phyloP scores from a whole-genome alignment of 768 basidiomycete species.

The Pisolithus microcarpus region DNA sequence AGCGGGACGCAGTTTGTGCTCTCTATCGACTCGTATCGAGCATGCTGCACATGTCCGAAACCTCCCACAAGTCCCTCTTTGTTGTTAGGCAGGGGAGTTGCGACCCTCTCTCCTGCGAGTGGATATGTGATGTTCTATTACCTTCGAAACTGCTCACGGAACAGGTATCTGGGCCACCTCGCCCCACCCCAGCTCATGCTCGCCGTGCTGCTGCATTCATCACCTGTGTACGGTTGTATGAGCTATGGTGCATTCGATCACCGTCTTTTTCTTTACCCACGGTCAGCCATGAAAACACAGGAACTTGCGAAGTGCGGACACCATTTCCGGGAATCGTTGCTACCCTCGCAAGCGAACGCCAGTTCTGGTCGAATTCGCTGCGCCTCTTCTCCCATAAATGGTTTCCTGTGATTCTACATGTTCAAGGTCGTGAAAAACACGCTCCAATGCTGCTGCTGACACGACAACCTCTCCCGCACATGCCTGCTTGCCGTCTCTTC shows the following conservation, averaged over 20 bases:
- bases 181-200: constrained; percentile 43
- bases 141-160: constrained; percentile 37
- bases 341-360: constrained; percentile 55
- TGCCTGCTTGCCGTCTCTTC: constrained; percentile 55
- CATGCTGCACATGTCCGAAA: constrained; percentile 7
- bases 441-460: constrained; percentile 63
- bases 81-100: constrained; percentile 17
- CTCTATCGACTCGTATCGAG: constrained; percentile 45
- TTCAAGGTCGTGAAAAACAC: constrained; percentile 29
- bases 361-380: constrained; percentile 55
- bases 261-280: constrained; percentile 31
- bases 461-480: constrained; percentile 52
- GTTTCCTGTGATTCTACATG: constrained; percentile 36
- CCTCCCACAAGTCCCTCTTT: constrained; percentile 12
- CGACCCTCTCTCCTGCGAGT: constrained; percentile 16
- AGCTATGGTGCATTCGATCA: constrained; percentile 47
- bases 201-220: constrained; percentile 53
- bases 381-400: constrained; percentile 15
- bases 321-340: constrained; percentile 38
- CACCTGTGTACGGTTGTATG: constrained; percentile 45
- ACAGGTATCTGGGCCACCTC: constrained; percentile 38
- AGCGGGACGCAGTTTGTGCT: constrained; percentile 49
- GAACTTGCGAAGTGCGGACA: constrained; percentile 17
- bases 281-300: constrained; percentile 2
- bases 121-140: constrained; percentile 45